Conservation (phyloP, 2,329 filamentous ascomycete genomes). For the Ceratocystis cubensis region DNA sequence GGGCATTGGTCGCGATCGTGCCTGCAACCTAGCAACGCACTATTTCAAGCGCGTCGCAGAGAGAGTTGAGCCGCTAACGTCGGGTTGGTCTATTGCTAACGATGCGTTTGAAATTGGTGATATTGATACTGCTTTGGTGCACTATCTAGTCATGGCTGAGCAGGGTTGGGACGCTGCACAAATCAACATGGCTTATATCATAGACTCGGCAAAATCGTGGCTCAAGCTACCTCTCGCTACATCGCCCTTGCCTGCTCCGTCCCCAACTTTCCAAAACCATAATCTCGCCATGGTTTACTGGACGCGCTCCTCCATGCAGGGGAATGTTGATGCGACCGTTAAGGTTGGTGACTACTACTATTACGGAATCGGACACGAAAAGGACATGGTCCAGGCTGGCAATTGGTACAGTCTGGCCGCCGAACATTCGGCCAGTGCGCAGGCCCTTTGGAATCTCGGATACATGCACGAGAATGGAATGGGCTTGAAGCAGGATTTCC, state of each 20-base stretch:
- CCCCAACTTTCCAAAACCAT: conserved; percentile 37
- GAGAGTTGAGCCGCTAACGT: conserved; percentile 58
- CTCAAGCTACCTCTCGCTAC: conserved; percentile 38
- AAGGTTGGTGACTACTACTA: conserved; percentile 99
- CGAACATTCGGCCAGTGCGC: conserved; percentile 81
- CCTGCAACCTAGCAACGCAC: conserved; percentile 60
- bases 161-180: conserved; percentile 85
- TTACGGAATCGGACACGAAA: conserved; percentile 58
- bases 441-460: conserved; percentile 91
- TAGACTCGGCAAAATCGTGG: conserved; percentile 59
- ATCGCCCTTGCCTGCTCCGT: conserved; percentile 17
- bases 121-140: conserved; percentile 63
- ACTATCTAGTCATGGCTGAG: conserved; percentile 78
- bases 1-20: conserved; percentile 66
- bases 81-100: conserved; percentile 73
- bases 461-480: conserved; percentile 99
- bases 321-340: conserved; percentile 84
- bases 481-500: conserved; percentile 86
- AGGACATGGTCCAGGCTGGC: conserved; percentile 73
- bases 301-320: conserved; percentile 86
- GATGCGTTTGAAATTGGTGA: conserved; percentile 68
- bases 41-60: conserved; percentile 77
- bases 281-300: conserved; percentile 75
- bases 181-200: conserved; percentile 76
- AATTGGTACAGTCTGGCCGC: conserved; percentile 87